phyloP scores from a whole-genome alignment of 106 monocot species.

The Dendrobium chrysotoxum region DNA sequence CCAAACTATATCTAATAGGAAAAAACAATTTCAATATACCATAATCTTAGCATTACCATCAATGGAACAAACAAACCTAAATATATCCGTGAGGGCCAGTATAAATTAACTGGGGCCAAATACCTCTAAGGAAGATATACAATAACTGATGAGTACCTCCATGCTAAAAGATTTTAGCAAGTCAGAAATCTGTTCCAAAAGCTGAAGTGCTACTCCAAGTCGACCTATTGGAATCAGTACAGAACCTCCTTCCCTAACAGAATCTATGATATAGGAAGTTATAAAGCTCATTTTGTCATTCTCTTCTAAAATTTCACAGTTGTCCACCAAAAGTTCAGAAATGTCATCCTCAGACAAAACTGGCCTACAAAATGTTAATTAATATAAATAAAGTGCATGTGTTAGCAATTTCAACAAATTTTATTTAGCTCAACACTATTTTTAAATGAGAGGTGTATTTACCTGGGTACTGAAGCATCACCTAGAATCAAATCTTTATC shows the following conservation, averaged over 20 bases:
- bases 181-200: slow-evolving; percentile 63
- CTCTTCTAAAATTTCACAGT: slow-evolving; percentile 52
- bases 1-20: background rate
- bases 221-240: slow-evolving; percentile 76
- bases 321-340: slow-evolving; percentile 11
- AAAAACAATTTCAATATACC: background rate
- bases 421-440: background rate
- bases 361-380: slow-evolving; percentile 16
- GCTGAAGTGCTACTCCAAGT: slow-evolving; percentile 46
- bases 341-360: slow-evolving; percentile 22
- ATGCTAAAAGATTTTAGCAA: slow-evolving; percentile 42
- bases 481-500: slow-evolving; percentile 12
- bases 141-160: slow-evolving; percentile 31
- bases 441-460: slow-evolving; percentile 2
- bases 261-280: slow-evolving; percentile 65
- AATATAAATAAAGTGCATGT: background rate
- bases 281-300: slow-evolving; percentile 65
- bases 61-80: background rate
- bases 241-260: slow-evolving; percentile 65
- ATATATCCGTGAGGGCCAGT: background rate
- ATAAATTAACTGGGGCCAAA: background rate
- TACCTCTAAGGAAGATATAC: no score
- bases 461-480: slow-evolving; percentile 21
- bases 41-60: background rate
- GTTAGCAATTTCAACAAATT: background rate